phyloP scores from a whole-genome alignment of 148 eudicot species.

The Dysphania ambrosioides region DNA sequence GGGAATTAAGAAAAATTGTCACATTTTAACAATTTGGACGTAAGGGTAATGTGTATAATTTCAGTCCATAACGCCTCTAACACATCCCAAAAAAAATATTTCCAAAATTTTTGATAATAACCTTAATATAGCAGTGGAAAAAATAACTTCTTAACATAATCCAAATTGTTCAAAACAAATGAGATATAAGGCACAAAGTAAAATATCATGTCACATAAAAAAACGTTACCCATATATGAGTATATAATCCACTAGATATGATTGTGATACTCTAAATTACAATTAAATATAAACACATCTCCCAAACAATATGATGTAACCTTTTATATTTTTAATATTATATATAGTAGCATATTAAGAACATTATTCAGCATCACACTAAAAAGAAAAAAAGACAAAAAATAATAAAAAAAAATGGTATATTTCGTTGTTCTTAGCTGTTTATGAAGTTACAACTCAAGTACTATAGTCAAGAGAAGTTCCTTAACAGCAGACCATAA shows the following conservation, averaged over 20 bases:
- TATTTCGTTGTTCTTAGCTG: conserved; percentile 16
- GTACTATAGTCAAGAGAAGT: neutral
- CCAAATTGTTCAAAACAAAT: neutral
- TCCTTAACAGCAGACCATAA: neutral
- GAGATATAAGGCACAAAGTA: neutral
- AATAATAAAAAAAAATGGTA: too few relatives aligned
- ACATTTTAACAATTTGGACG: too few relatives aligned
- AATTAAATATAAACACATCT: neutral
- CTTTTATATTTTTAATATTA: neutral
- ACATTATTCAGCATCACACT: neutral
- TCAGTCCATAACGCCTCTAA: neutral
- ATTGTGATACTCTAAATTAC: conserved; percentile 4
- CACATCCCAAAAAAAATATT: neutral
- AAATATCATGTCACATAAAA: neutral
- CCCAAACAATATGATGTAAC: neutral
- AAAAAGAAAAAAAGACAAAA: neutral
- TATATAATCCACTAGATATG: neutral
- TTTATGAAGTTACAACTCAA: conserved; percentile 8
- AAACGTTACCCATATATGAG: neutral
- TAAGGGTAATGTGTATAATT: too few relatives aligned
- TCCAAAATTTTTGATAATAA: too few relatives aligned
- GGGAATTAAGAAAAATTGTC: too few relatives aligned
- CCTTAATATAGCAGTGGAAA: neutral
- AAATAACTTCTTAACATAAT: neutral
- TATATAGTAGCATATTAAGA: neutral